These are phyloP conservation scores for Yamadazyma oceani DNA, from an alignment of 1,139 yeast species.

Conservation along the genomic window DNA sequence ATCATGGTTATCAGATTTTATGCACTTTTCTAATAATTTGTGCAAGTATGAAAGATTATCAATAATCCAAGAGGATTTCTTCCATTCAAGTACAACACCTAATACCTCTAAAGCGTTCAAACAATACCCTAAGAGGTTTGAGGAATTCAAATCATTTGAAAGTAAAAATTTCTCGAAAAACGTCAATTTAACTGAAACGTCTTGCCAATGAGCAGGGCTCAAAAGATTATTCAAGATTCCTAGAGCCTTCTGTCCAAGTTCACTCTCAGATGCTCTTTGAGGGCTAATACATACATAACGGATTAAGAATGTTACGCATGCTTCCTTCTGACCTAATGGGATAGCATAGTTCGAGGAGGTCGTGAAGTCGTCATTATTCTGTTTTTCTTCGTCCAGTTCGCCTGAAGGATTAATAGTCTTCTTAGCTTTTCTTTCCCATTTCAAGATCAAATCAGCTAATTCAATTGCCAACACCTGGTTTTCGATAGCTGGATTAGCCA, in stretches of 20 bases:
- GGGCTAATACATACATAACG: slow-evolving; percentile 87
- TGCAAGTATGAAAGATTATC: slow-evolving; percentile 68
- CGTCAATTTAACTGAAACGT: slow-evolving; percentile 76
- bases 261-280: slow-evolving; percentile 81
- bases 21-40: slow-evolving; percentile 74
- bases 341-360: slow-evolving; percentile 53
- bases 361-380: slow-evolving; percentile 28
- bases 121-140: slow-evolving; percentile 67
- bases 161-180: slow-evolving; percentile 86
- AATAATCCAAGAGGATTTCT: slow-evolving; percentile 72
- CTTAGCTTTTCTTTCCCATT: slow-evolving; percentile 72
- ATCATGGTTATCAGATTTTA: slow-evolving; percentile 81
- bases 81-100: slow-evolving; percentile 81
- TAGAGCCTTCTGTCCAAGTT: slow-evolving; percentile 77
- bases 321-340: slow-evolving; percentile 82
- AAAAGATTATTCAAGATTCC: slow-evolving; percentile 71
- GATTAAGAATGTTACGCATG: slow-evolving; percentile 87
- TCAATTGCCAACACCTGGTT: slow-evolving; percentile 87
- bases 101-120: slow-evolving; percentile 89
- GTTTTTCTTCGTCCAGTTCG: slow-evolving; percentile 20
- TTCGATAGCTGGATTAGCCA: slow-evolving; percentile 78
- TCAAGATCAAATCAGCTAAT: slow-evolving; percentile 76
- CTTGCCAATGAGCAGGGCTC: slow-evolving; percentile 79
- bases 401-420: slow-evolving; percentile 1
- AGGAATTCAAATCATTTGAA: slow-evolving; percentile 70